Evolutionary conservation across 805 yeast species (phyloP).

Genomic region (Kuraishia ogatae): DNA sequence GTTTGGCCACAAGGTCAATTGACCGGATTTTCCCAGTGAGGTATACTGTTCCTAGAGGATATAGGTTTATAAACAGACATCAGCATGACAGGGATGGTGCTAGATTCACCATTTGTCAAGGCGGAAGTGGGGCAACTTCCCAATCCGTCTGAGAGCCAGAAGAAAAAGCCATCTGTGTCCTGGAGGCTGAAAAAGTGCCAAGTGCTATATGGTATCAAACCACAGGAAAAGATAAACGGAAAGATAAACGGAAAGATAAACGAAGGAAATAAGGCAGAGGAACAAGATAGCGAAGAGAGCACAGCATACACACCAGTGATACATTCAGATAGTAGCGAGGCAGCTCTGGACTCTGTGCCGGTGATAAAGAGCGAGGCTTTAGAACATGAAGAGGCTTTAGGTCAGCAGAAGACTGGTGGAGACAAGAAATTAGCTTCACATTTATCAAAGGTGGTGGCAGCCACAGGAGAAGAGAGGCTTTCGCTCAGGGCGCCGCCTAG

Average conservation of each 20-base stretch:
- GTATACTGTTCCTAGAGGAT: too few relatives aligned
- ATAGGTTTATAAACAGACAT: too few relatives aligned
- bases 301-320: neutral
- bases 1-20: neutral
- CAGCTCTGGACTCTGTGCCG: neutral
- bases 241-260: too few relatives aligned
- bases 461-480: neutral
- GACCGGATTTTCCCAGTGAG: too few relatives aligned
- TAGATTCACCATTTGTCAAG: neutral
- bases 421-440: neutral
- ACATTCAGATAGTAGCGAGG: neutral
- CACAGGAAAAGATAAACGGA: neutral
- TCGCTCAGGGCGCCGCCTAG: neutral
- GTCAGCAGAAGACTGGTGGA: neutral
- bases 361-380: neutral
- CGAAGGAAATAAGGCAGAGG: neutral
- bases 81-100: neutral
- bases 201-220: neutral
- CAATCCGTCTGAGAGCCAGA: neutral
- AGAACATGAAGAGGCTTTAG: neutral
- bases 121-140: neutral
- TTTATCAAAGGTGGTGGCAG: neutral
- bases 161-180: neutral
- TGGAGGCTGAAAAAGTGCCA: neutral
- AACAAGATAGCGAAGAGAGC: neutral